Conservation (phyloP, 306 rosid genomes). For the Malus sieversii region DNA sequence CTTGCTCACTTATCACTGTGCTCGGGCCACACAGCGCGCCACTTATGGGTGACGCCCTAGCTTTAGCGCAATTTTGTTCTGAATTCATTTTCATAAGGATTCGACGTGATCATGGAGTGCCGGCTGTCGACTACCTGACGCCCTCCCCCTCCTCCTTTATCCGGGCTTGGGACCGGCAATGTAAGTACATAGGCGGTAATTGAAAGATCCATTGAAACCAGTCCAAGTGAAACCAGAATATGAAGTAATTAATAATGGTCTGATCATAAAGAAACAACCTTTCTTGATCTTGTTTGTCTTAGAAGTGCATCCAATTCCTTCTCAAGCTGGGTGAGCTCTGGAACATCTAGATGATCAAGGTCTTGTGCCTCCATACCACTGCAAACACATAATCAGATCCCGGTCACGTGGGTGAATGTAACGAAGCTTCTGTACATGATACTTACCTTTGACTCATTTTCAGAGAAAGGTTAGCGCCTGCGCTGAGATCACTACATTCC, state of each 20-base stretch:
- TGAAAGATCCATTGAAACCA: neutral
- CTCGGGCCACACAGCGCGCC: too few species aligned
- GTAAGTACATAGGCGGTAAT: too few species aligned
- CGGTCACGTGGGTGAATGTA: neutral
- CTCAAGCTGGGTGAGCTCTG: conserved; percentile 12
- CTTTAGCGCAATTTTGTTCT: too few species aligned
- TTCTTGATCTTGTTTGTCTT: conserved; percentile 12
- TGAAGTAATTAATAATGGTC: neutral
- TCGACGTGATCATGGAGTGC: too few species aligned
- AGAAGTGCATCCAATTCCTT: conserved; percentile 6
- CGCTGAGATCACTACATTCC: neutral
- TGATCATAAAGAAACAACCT: neutral
- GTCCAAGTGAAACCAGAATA: neutral
- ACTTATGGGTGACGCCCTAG: too few species aligned
- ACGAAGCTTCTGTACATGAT: neutral
- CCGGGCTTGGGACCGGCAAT: too few species aligned
- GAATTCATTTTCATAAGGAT: too few species aligned
- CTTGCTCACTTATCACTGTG: too few species aligned
- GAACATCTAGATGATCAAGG: conserved; percentile 5
- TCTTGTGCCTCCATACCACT: conserved; percentile 4
- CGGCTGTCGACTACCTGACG: too few species aligned
- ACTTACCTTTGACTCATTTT: conserved; percentile 11
- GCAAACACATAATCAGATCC: neutral
- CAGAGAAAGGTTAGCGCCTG: neutral
- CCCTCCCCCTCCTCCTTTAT: too few species aligned